Evolutionary conservation across 2,329 filamentous ascomycete genomes (phyloP).

Genomic region (Apiospora pterosperma): DNA sequence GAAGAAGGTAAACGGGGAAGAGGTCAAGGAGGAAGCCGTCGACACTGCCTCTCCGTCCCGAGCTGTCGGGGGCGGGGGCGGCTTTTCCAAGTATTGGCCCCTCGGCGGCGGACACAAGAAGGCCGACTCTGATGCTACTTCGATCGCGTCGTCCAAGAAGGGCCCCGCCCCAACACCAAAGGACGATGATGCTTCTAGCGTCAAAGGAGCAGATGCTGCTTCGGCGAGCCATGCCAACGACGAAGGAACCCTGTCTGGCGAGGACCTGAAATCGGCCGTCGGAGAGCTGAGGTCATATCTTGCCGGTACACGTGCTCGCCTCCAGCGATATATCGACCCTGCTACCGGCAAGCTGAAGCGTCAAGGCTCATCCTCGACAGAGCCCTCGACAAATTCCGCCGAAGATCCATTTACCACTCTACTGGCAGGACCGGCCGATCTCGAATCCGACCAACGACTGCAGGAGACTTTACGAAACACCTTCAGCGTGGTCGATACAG

Average conservation of each 20-base stretch:
- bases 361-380: slow-evolving; percentile 54
- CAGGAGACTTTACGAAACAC: slow-evolving; percentile 70
- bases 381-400: slow-evolving; percentile 31
- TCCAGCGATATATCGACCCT: slow-evolving; percentile 61
- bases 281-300: slow-evolving; percentile 83
- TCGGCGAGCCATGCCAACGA: neutral
- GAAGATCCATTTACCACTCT: slow-evolving; percentile 29
- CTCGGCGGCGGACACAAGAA: slow-evolving; percentile 43
- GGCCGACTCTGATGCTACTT: slow-evolving; percentile 50
- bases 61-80: slow-evolving; percentile 25
- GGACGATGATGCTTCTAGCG: slow-evolving; percentile 51
- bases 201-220: slow-evolving; percentile 30
- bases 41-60: slow-evolving; percentile 34
- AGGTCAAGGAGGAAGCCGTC: slow-evolving; percentile 19
- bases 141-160: slow-evolving; percentile 57
- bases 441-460: slow-evolving; percentile 56
- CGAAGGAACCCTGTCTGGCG: slow-evolving; percentile 57
- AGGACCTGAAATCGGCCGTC: slow-evolving; percentile 79
- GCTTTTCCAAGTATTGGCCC: slow-evolving; percentile 51
- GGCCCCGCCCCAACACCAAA: slow-evolving; percentile 40
- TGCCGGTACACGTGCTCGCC: slow-evolving; percentile 72
- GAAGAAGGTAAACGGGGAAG: slow-evolving; percentile 29
- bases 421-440: slow-evolving; percentile 38
- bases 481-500: slow-evolving; percentile 86
- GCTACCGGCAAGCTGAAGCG: slow-evolving; percentile 58